phyloP scores from a whole-genome alignment of 2,329 filamentous ascomycete genomes.

The Penicillium sp. region DNA sequence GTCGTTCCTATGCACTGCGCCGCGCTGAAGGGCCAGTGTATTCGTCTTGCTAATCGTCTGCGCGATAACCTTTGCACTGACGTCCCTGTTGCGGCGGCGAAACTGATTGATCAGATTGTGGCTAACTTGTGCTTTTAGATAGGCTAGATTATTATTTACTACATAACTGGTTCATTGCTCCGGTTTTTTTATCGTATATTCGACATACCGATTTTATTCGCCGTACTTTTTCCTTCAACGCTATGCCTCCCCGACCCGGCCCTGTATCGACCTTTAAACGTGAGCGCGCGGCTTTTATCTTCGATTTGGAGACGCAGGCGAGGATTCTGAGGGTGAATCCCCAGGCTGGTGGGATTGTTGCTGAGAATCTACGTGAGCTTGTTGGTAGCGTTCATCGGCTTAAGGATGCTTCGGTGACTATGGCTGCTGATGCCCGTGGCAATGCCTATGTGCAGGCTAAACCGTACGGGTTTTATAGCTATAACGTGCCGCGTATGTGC shows the following conservation, averaged over 20 bases:
- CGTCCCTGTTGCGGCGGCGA: not conserved
- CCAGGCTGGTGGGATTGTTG: conserved; percentile 12
- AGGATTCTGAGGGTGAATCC: not conserved
- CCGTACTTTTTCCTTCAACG: not conserved
- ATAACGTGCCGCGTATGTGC: not conserved
- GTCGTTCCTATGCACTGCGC: conserved; percentile 1
- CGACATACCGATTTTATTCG: not conserved
- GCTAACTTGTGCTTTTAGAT: conserved; percentile 2
- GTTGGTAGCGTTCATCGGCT: not conserved
- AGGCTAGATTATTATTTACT: not conserved
- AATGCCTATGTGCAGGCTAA: not conserved
- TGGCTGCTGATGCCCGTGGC: not conserved
- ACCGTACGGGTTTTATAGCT: conserved; percentile 1
- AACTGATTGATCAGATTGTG: not conserved
- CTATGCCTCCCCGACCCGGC: not conserved
- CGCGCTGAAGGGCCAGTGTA: not conserved
- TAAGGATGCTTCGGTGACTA: not conserved
- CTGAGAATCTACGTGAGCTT: conserved; percentile 11
- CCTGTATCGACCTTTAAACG: not conserved
- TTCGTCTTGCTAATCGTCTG: not conserved
- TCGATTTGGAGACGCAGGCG: not conserved
- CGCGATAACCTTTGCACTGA: not conserved
- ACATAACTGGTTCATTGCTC: not conserved
- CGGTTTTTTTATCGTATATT: not conserved
- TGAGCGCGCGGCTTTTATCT: not conserved